These are phyloP conservation scores for Talaromyces sp. DNA, from an alignment of 2,329 filamentous ascomycete genomes.

Conservation along the genomic window DNA sequence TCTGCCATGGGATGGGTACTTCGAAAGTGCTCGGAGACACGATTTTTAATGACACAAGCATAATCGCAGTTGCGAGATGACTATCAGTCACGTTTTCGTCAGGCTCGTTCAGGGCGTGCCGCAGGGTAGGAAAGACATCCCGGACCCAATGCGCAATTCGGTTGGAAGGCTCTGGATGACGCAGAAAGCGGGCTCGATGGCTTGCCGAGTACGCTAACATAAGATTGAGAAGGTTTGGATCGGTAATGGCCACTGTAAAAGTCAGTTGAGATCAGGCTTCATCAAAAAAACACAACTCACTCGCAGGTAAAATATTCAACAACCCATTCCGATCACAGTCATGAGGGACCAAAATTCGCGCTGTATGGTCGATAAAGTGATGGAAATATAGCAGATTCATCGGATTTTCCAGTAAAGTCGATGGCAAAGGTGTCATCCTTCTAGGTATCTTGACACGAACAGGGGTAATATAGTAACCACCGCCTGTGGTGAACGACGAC, in stretches of 20 bases:
- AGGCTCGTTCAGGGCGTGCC: constrained; percentile 63
- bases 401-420: constrained; percentile 64
- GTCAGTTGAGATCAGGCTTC: not conserved
- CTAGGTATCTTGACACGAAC: constrained; percentile 64
- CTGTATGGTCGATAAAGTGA: constrained; percentile 77
- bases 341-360: constrained; percentile 62
- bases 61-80: constrained; percentile 77
- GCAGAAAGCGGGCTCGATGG: constrained; percentile 72
- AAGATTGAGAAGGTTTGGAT: constrained; percentile 67
- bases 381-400: constrained; percentile 79
- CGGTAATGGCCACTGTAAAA: constrained; percentile 43
- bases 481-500: constrained; percentile 55
- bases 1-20: constrained; percentile 77
- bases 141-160: constrained; percentile 79
- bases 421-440: constrained; percentile 56
- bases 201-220: constrained; percentile 81
- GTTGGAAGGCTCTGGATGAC: constrained; percentile 70
- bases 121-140: constrained; percentile 66
- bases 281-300: constrained; percentile 43
- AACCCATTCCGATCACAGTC: constrained; percentile 63
- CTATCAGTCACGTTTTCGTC: constrained; percentile 66
- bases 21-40: constrained; percentile 79
- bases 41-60: constrained; percentile 80
- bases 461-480: constrained; percentile 68
- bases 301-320: constrained; percentile 60